Evolutionary conservation across 2,329 filamentous ascomycete species (phyloP).

Genomic region (Colletotrichum eremochloae): DNA sequence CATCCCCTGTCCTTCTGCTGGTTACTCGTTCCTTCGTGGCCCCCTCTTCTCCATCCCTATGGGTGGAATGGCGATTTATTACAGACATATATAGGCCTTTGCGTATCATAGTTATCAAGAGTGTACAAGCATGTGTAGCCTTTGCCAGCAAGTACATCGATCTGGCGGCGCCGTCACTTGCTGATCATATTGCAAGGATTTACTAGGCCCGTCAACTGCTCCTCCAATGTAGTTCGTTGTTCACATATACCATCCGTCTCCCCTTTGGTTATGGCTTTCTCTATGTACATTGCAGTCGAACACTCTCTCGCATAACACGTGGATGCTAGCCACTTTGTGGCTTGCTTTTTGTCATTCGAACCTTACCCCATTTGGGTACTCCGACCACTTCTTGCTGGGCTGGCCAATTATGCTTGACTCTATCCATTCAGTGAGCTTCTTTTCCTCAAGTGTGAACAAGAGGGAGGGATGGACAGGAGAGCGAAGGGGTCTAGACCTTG

Average conservation of each 20-base stretch:
- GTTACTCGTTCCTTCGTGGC: neutral
- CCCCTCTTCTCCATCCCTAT: neutral
- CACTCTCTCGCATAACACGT: neutral
- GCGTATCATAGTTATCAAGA: neutral
- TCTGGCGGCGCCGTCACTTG: neutral
- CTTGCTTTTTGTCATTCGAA: neutral
- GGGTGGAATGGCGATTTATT: neutral
- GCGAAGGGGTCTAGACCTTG: neutral
- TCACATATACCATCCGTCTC: neutral
- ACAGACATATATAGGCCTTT: neutral
- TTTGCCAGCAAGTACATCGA: neutral
- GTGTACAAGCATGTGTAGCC: neutral
- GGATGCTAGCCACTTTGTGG: neutral
- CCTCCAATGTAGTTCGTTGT: too few species aligned
- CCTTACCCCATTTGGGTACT: constrained; percentile 20
- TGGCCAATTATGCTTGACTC: neutral
- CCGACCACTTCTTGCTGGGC: neutral
- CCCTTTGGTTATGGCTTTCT: neutral
- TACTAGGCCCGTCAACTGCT: neutral
- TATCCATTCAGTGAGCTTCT: neutral
- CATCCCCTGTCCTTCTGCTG: neutral
- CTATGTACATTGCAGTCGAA: neutral
- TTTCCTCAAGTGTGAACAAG: neutral
- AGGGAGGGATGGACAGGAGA: neutral
- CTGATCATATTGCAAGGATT: neutral